Evolutionary conservation across 805 yeast species (phyloP), one percentile per base, ranked within the genome.

Genomic region (Starmerella cellae): DNA sequence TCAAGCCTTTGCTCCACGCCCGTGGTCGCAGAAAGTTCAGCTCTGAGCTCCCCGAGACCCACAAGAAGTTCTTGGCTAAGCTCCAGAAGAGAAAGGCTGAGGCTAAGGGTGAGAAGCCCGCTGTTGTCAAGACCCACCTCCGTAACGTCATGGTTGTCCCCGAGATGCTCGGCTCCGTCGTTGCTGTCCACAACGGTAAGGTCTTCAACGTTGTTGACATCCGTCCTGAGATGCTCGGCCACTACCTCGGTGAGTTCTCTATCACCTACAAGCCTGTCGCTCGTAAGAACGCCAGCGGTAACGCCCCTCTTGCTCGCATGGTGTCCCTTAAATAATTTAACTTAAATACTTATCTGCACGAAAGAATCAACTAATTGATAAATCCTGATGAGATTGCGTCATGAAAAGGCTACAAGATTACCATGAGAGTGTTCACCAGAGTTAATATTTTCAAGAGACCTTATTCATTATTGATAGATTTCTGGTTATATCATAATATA

Each of bases 211-310:
- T 79, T 63, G 95, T 91, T 70, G 99, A 91, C 73, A 74, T 91
- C 73, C 85, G 75, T 71, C 95, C 98, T 65, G 99, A 91, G 77
- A 91, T 91, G 98, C 87, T 88, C 68, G 97, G 98, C 69, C 95
- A 88, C 82, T 91, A 91, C 93, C 82, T 91, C 64, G 99, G 96
- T 75, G 99, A 91, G 77, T 91, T 91, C 84, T 88, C 98, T 65
- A 91, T 91, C 73, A 76, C 98, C 63, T 91, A 91, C 79, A 82
- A 94, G 71, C 98, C 99, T 68, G 96, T 88, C 69, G 84, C 94
- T 78, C 99, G 93, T 78, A 96, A 96, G 80, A 80, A 53, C 47
- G 48, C 58, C 46, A 53, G 50, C 45, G 53, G 53, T 38, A 53
- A 53, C 49, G 52, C 55, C 39, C 57, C 57, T 24, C 52, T 54